A percentile compares a stretch with the other conserved stretches of the same genome.
Evolutionary conservation across 2,329 filamentous ascomycete species (phyloP).

Genomic region (Fusarium brevicatenulatum): DNA sequence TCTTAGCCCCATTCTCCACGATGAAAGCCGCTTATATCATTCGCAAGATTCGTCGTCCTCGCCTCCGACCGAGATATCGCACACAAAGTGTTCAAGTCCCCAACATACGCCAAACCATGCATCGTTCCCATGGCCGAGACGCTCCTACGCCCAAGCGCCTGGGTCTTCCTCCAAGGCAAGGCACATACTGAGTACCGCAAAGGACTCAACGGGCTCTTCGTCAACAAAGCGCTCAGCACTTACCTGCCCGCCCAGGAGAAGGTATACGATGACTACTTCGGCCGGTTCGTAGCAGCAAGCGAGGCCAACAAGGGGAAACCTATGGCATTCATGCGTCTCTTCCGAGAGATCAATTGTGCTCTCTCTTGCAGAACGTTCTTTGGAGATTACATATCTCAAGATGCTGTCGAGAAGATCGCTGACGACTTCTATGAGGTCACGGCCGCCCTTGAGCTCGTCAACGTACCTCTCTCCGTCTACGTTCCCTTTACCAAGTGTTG

Average conservation of each 20-base stretch:
- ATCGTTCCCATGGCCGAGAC: conserved; percentile 79
- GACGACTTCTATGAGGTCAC: conserved; percentile 84
- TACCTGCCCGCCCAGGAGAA: conserved; percentile 81
- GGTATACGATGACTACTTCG: conserved; percentile 77
- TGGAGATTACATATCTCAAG: conserved; percentile 79
- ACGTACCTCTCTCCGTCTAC: conserved; percentile 75
- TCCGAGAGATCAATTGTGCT: conserved; percentile 82
- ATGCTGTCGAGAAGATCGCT: conserved; percentile 77
- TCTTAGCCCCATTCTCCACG: not conserved
- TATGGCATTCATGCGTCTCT: conserved; percentile 74
- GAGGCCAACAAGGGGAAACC: conserved; percentile 62
- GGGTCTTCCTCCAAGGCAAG: conserved; percentile 83
- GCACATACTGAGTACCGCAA: conserved; percentile 82
- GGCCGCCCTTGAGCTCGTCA: conserved; percentile 81
- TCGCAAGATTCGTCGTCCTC: conserved; percentile 77
- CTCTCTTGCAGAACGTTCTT: conserved; percentile 83
- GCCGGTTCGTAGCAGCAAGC: conserved; percentile 72
- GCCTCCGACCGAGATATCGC: conserved; percentile 81
- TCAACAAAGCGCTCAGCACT: conserved; percentile 73
- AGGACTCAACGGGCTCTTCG: conserved; percentile 79
- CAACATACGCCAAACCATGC: conserved; percentile 78
- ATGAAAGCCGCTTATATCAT: not conserved
- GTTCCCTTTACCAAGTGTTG: conserved; percentile 80
- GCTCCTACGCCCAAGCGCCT: conserved; percentile 74
- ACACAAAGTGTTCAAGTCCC: conserved; percentile 85